A percentile compares a stretch with the other conserved stretches of the same genome.
These are phyloP conservation scores for Cornus kousa DNA, from an alignment of 148 eudicot genomes.

Conservation along the genomic window DNA sequence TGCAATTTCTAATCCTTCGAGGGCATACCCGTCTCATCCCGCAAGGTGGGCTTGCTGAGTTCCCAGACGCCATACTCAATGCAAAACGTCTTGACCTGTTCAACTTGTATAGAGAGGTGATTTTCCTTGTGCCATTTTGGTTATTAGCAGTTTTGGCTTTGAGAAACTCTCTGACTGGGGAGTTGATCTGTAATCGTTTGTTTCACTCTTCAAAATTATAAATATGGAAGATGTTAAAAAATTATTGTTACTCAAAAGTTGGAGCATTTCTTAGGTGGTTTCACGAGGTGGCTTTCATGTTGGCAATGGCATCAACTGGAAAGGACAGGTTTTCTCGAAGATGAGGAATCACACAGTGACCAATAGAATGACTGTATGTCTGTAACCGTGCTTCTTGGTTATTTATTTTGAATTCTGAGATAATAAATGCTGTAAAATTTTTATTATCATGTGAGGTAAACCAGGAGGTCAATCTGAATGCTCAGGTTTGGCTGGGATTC, in stretches of 20 bases:
- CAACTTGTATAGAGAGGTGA: constrained; percentile 96
- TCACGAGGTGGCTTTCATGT: constrained; percentile 99
- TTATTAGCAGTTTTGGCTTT: not conserved
- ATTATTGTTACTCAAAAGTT: constrained; percentile 2
- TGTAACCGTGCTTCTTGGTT: not conserved
- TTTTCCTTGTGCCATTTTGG: constrained; percentile 1
- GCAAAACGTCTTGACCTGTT: constrained; percentile 90
- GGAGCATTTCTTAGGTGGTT: constrained; percentile 61
- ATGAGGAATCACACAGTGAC: constrained; percentile 95
- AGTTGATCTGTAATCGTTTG: not conserved
- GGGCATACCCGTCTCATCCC: constrained; percentile 98
- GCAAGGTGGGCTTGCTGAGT: constrained; percentile 92
- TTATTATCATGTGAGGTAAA: not conserved
- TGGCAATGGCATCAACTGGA: constrained; percentile 99
- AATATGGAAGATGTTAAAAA: not conserved
- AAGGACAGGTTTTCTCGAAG: constrained; percentile 97
- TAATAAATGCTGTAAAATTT: not conserved
- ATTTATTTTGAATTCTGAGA: constrained; percentile 5
- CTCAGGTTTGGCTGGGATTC: not conserved
- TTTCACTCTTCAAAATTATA: not conserved
- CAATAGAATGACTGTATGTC: constrained; percentile 91
- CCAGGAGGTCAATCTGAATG: not conserved
- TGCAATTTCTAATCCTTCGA: constrained; percentile 90
- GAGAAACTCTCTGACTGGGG: constrained; percentile 1
- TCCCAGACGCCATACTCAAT: constrained; percentile 95